phyloP scores from a whole-genome alignment of 441 rosid genomes.

The Euphorbia celastroides region DNA sequence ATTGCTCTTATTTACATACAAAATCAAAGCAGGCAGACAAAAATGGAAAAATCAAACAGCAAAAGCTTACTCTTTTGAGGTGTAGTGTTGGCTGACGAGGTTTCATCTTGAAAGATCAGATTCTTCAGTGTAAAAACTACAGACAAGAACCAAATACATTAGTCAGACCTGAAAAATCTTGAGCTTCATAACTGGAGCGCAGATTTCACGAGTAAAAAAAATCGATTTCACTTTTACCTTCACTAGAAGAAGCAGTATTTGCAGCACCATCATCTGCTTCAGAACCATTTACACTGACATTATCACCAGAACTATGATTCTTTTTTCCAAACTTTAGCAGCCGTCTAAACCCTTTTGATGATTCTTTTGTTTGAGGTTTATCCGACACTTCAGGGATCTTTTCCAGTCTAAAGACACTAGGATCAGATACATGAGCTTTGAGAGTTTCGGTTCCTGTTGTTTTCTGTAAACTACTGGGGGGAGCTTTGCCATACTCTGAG shows the following conservation, averaged over 20 bases:
- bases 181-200: neutral
- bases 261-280: constrained; percentile 47
- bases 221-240: constrained; percentile 43
- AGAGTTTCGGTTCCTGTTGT: constrained; percentile 31
- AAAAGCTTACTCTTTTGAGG: constrained; percentile 63
- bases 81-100: constrained; percentile 43
- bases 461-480: constrained; percentile 38
- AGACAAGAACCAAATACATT: constrained; percentile 22
- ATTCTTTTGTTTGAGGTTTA: constrained; percentile 60
- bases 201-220: too few species aligned
- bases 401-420: constrained; percentile 39
- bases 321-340: constrained; percentile 86
- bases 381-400: constrained; percentile 57
- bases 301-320: constrained; percentile 35
- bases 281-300: constrained; percentile 24
- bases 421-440: constrained; percentile 45
- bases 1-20: constrained; percentile 4
- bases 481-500: constrained; percentile 55
- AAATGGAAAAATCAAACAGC: neutral
- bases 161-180: constrained; percentile 14
- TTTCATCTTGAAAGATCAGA: constrained; percentile 82
- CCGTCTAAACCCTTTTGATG: constrained; percentile 70
- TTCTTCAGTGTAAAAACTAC: constrained; percentile 80
- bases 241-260: constrained; percentile 41
- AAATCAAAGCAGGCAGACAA: neutral